A percentile compares a stretch with the other conserved stretches of the same genome.
Conservation (phyloP, 208 protist genomes). For the Trypanosoma brucei region DNA sequence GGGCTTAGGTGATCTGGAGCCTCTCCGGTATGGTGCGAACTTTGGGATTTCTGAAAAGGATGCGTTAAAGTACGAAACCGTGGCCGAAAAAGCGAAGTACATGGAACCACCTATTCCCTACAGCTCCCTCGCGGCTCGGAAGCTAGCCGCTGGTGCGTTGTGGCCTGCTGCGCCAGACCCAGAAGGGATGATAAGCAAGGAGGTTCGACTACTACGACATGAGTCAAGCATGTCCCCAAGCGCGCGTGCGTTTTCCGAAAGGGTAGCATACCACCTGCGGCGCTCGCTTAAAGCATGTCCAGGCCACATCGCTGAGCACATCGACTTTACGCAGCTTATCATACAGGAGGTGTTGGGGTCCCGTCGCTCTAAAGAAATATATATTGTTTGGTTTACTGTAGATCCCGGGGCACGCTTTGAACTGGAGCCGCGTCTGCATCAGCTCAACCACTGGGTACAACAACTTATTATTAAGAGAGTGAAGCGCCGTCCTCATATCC, state of each 20-base stretch:
- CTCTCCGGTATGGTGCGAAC: slow-evolving; percentile 75
- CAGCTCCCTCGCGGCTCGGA: slow-evolving; percentile 76
- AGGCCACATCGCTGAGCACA: slow-evolving; percentile 77
- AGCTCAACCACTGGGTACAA: slow-evolving; percentile 87
- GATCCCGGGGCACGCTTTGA: slow-evolving; percentile 78
- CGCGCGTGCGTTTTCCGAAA: slow-evolving; percentile 68
- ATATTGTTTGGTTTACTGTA: slow-evolving; percentile 91
- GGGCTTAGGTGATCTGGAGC: slow-evolving; percentile 84
- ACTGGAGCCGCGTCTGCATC: slow-evolving; percentile 79
- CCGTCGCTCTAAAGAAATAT: slow-evolving; percentile 80
- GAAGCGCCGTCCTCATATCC: slow-evolving; percentile 79
- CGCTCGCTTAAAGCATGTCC: slow-evolving; percentile 80
- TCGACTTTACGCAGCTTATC: slow-evolving; percentile 90
- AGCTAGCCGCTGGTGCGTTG: slow-evolving; percentile 79
- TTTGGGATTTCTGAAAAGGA: slow-evolving; percentile 81
- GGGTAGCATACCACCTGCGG: slow-evolving; percentile 84
- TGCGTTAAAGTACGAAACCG: slow-evolving; percentile 75
- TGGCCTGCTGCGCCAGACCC: slow-evolving; percentile 82
- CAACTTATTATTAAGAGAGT: slow-evolving; percentile 72
- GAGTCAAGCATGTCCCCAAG: slow-evolving; percentile 84
- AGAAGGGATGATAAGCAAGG: slow-evolving; percentile 72
- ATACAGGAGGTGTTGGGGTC: slow-evolving; percentile 85
- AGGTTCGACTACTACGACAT: slow-evolving; percentile 74
- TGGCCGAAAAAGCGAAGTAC: slow-evolving; percentile 63
- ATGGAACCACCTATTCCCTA: slow-evolving; percentile 66